Conservation (phyloP, 768 basidiomycete species). For the Calocera cornea region DNA sequence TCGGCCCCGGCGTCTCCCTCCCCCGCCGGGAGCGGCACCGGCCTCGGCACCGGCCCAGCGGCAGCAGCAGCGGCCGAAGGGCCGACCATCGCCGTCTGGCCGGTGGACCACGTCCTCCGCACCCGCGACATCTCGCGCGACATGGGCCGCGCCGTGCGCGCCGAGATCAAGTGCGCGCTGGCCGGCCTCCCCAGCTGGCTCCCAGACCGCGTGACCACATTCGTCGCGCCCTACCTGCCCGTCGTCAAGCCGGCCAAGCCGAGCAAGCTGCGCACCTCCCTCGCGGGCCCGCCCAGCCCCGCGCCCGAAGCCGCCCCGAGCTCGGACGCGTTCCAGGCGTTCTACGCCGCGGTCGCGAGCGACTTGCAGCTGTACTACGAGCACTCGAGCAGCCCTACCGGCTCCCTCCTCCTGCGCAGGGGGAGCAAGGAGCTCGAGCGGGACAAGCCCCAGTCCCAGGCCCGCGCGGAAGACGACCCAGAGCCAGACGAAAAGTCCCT, state of each 20-base stretch:
- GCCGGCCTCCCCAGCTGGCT: constrained; percentile 44
- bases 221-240: constrained; percentile 7
- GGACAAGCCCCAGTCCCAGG: constrained; percentile 24
- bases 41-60: constrained; percentile 20
- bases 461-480: constrained; percentile 10
- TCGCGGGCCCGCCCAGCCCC: background rate
- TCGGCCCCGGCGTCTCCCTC: constrained; percentile 17
- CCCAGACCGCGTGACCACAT: constrained; percentile 38
- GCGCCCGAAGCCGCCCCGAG: constrained; percentile 20
- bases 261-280: background rate
- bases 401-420: background rate
- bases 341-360: constrained; percentile 53
- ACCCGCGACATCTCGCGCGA: constrained; percentile 40
- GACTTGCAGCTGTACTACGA: constrained; percentile 34
- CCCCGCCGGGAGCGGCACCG: constrained; percentile 8
- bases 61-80: constrained; percentile 29
- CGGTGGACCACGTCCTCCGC: constrained; percentile 41
- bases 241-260: constrained; percentile 1
- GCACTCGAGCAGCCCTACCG: constrained; percentile 26
- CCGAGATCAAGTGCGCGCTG: constrained; percentile 39
- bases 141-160: constrained; percentile 40
- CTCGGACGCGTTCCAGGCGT: constrained; percentile 48
- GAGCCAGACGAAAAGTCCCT: constrained; percentile 19
- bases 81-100: constrained; percentile 37
- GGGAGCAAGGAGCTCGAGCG: constrained; percentile 20